Evolutionary conservation across 306 rosid species (phyloP).

Genomic region (Spatholobus suberectus): DNA sequence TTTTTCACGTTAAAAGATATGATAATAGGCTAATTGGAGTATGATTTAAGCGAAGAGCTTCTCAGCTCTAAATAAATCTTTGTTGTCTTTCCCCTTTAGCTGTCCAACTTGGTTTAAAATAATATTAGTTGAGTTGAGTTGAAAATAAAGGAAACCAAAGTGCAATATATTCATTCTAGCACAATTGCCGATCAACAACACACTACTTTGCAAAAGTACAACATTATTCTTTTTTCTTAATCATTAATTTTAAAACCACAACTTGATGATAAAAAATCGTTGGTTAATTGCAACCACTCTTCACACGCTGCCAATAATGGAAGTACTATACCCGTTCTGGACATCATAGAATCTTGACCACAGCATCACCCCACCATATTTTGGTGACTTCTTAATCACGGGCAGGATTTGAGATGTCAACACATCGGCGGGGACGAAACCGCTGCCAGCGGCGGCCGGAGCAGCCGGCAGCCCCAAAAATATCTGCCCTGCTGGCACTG

Average conservation of each 20-base stretch:
- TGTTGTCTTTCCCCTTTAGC: neutral
- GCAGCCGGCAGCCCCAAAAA: slow-evolving; percentile 79
- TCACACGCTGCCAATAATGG: slow-evolving; percentile 58
- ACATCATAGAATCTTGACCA: slow-evolving; percentile 71
- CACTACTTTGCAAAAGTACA: neutral
- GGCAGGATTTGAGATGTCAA: slow-evolving; percentile 63
- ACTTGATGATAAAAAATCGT: slow-evolving; percentile 14
- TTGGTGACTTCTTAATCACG: slow-evolving; percentile 50
- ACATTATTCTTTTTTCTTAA: neutral
- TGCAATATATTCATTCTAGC: neutral
- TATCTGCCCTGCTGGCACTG: slow-evolving; percentile 35
- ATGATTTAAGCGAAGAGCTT: too few relatives aligned
- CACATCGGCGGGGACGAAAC: slow-evolving; percentile 61
- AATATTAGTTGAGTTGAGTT: neutral
- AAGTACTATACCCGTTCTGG: slow-evolving; percentile 57
- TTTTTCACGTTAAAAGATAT: neutral
- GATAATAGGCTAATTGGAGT: neutral
- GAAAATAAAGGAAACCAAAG: neutral
- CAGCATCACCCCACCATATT: slow-evolving; percentile 86
- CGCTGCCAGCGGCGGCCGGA: slow-evolving; percentile 64
- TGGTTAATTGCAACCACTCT: neutral
- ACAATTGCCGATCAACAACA: neutral
- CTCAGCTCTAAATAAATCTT: neutral
- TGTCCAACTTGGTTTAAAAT: neutral
- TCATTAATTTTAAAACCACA: slow-evolving; percentile 9